phyloP scores from a whole-genome alignment of 306 rosid species.

The Pachyrhizus erosus region DNA sequence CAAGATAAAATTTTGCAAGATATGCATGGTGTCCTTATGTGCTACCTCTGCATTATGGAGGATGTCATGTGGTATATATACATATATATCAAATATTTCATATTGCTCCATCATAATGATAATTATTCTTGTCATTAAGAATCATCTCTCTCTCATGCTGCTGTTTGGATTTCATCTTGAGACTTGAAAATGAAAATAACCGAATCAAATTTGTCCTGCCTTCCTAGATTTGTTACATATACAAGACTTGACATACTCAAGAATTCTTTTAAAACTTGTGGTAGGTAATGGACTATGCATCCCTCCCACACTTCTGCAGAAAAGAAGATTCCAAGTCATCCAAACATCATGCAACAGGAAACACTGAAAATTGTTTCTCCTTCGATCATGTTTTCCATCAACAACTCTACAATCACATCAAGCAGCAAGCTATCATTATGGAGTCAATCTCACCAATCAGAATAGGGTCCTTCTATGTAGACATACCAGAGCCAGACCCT shows the following conservation, averaged over 20 bases:
- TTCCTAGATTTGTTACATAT: constrained; percentile 7
- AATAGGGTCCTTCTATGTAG: constrained; percentile 83
- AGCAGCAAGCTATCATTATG: constrained; percentile 56
- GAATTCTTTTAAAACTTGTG: constrained; percentile 34
- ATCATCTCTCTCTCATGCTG: not conserved
- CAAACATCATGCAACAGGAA: constrained; percentile 47
- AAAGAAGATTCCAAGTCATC: constrained; percentile 81
- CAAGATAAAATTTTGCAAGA: constrained; percentile 4
- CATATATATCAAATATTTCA: not conserved
- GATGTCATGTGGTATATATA: too few species aligned
- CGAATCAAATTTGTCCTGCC: not conserved
- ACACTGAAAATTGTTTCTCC: constrained; percentile 71
- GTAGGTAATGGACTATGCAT: constrained; percentile 82
- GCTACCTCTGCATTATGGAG: not conserved
- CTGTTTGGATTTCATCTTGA: constrained; percentile 10
- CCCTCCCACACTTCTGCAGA: constrained; percentile 92
- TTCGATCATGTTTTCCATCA: constrained; percentile 77
- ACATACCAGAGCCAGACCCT: constrained; percentile 77
- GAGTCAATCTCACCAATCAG: constrained; percentile 60
- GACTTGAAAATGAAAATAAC: not conserved
- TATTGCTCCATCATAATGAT: too few species aligned
- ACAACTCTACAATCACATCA: constrained; percentile 67
- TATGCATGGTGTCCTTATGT: not conserved
- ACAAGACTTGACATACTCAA: not conserved
- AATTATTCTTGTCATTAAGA: not conserved